Evolutionary conservation across 2,329 filamentous ascomycete genomes (phyloP), one percentile per base, ranked within the genome.

Genomic region (Colletotrichum gigasporum): DNA sequence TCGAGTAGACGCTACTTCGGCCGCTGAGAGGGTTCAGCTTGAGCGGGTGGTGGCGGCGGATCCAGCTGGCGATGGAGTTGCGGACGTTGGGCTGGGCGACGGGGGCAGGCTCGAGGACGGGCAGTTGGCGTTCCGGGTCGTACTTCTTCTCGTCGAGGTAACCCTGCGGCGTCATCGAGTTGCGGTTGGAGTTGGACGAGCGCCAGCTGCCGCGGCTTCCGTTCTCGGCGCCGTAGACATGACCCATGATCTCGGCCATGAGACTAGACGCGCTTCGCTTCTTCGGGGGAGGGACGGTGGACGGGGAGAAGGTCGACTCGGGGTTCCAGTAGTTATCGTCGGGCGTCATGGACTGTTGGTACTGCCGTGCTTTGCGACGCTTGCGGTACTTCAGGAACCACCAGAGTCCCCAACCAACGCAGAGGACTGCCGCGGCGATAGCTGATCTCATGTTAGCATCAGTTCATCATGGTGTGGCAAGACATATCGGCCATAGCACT

Each of bases 21-120:
- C 53, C 58, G 35, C 47, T 52, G 41, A 68, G 16, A 2, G 69
- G 67, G 47, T 71, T 71, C 24, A 71, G 48, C 32, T 68, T 65
- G 28, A 71, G 66, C 28, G 70, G 70, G 39, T 71, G 69, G 61
- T 71, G 68, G n/a, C 68, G 67, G 9, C 69, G 56, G 24, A 71
- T 63, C 69, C 69, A 71, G 66, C 69, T 71, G n/a, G 70, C 70
- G 47, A 71, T 66, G 14, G 69, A 71, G 39, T 39, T 53, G 16
- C 69, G 60, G 32, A 71, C 47, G 28, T 65, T 41, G 37, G 68
- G 68, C 57, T 71, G 63, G 44, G 47, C 28, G 47, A 53, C 57
- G 16, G 58, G 63, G 6, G 48, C 53, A 8, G 63, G 60, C 39
- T 62, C 61, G 32, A 66, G 51, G 28, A 67, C 62, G n/a, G 59